Evolutionary conservation across 2,329 filamentous ascomycete genomes (phyloP).

Genomic region (Fusarium sacchari): DNA sequence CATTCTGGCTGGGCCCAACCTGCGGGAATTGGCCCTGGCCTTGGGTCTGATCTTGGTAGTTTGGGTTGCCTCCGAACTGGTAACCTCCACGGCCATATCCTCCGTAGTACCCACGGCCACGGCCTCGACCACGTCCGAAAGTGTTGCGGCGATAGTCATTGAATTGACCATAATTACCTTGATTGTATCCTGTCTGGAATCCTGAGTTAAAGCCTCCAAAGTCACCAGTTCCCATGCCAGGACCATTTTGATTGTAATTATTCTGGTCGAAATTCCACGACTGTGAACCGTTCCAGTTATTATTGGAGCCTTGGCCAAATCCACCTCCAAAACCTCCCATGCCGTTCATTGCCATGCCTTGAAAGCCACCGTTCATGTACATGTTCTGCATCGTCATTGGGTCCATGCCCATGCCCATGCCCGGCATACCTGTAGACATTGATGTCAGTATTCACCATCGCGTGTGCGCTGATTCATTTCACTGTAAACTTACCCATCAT

Average conservation of each 20-base stretch:
- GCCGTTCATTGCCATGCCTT: constrained; percentile 80
- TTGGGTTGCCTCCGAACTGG: constrained; percentile 54
- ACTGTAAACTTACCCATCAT: constrained; percentile 83
- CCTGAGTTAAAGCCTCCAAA: constrained; percentile 82
- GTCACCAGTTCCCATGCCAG: constrained; percentile 82
- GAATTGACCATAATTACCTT: constrained; percentile 85
- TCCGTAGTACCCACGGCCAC: constrained; percentile 70
- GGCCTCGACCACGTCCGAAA: constrained; percentile 73
- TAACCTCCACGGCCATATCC: constrained; percentile 67
- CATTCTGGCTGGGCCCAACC: constrained; percentile 38
- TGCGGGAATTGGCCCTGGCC: constrained; percentile 46
- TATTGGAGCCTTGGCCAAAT: constrained; percentile 71
- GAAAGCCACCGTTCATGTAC: constrained; percentile 83
- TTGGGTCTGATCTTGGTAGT: constrained; percentile 52
- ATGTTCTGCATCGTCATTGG: constrained; percentile 78
- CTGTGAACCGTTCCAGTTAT: constrained; percentile 84
- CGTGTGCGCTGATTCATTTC: neutral
- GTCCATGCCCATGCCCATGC: constrained; percentile 91
- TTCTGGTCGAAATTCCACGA: constrained; percentile 87
- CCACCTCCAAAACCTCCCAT: constrained; percentile 80
- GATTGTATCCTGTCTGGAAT: constrained; percentile 81
- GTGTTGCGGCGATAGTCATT: constrained; percentile 80
- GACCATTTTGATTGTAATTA: constrained; percentile 90
- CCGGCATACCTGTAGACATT: constrained; percentile 71
- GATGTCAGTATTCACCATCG: constrained; percentile 44